Conservation (phyloP, 257 asterid species). For the Solanum sejunctum region DNA sequence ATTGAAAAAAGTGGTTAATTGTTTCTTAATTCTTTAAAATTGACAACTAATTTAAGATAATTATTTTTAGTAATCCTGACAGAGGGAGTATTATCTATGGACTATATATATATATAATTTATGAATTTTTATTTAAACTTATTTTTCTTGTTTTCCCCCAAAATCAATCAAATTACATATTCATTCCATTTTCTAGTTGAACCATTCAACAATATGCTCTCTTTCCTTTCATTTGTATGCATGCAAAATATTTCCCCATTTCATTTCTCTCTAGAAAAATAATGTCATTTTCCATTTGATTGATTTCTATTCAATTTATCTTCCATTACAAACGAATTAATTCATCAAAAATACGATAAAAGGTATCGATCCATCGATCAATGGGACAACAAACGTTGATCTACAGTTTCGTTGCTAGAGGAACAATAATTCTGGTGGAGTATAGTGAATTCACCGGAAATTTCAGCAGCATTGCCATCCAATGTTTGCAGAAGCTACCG, state of each 20-base stretch:
- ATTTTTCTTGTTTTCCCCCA: neutral
- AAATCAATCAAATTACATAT: neutral
- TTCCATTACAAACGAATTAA: neutral
- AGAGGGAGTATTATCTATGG: too few relatives aligned
- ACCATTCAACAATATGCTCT: neutral
- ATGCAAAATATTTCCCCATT: neutral
- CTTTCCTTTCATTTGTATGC: neutral
- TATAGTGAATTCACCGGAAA: constrained; percentile 42
- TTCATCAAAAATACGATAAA: neutral
- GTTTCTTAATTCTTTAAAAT: too few relatives aligned
- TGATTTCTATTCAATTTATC: neutral
- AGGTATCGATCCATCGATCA: neutral
- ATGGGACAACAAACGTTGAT: constrained; percentile 41
- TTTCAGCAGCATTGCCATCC: constrained; percentile 31
- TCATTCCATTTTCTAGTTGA: neutral
- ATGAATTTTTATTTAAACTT: neutral
- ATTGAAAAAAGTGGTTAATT: too few relatives aligned
- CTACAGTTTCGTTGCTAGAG: constrained; percentile 38
- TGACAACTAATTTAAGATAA: too few relatives aligned
- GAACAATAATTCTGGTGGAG: constrained; percentile 33
- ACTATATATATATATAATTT: neutral
- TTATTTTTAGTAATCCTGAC: too few relatives aligned
- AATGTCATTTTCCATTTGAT: neutral
- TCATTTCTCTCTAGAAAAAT: neutral
- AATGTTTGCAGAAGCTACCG: constrained; percentile 44